A percentile compares a stretch with the other conserved stretches of the same genome.
phyloP scores from a whole-genome alignment of 1,139 yeast species.

The Yamadazyma jaroonii region DNA sequence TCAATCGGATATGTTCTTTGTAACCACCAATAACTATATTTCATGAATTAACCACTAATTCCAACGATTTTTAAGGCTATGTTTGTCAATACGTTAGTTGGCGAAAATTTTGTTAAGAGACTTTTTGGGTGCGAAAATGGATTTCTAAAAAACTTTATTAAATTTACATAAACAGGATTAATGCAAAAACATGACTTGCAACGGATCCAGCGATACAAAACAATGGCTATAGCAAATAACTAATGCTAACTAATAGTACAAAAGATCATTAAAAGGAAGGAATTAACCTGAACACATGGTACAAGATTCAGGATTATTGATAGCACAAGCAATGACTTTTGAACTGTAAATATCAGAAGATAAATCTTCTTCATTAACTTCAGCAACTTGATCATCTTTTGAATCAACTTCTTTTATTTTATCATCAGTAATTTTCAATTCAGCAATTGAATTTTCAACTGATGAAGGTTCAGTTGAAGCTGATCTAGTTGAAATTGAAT shows the following conservation, averaged over 20 bases:
- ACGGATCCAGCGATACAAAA: neutral
- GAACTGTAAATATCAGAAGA: slow-evolving; percentile 82
- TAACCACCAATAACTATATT: too few relatives aligned
- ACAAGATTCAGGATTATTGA: slow-evolving; percentile 94
- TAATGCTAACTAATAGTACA: slow-evolving; percentile 3
- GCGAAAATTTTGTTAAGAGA: too few relatives aligned
- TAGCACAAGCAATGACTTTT: slow-evolving; percentile 93
- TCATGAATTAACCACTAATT: too few relatives aligned
- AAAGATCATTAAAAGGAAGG: neutral
- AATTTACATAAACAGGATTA: slow-evolving; percentile 1
- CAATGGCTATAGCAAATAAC: neutral
- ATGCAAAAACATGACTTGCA: slow-evolving; percentile 1
- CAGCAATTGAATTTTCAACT: slow-evolving; percentile 47
- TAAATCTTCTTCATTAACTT: slow-evolving; percentile 21
- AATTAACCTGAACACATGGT: slow-evolving; percentile 96
- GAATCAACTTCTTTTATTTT: slow-evolving; percentile 17
- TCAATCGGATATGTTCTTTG: too few relatives aligned
- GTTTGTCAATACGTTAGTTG: too few relatives aligned
- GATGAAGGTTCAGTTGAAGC: slow-evolving; percentile 51
- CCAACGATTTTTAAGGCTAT: too few relatives aligned
- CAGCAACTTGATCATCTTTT: slow-evolving; percentile 15
- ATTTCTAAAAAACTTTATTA: slow-evolving; percentile 1
- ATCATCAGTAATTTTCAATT: slow-evolving; percentile 29
- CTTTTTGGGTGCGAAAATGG: neutral
- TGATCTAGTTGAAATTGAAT: slow-evolving; percentile 27